Evolutionary conservation across 2,329 filamentous ascomycete species (phyloP), one percentile per base, ranked within the genome.

Genomic region (Curvularia verruculosa): DNA sequence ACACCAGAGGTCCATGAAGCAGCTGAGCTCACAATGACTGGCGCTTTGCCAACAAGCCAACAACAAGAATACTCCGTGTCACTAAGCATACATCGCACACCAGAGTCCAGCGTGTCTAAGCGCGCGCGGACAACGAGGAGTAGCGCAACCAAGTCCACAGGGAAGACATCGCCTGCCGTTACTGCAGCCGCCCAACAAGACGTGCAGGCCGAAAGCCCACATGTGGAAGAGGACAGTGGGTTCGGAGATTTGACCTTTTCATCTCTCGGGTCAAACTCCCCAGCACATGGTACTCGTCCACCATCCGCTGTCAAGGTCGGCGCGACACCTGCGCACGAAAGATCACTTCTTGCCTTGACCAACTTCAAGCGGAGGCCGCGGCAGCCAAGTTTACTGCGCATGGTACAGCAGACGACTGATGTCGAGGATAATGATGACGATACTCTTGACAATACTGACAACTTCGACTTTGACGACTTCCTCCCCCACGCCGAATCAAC

Each of bases 401-500:
- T 81, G 78, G 78, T 82, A 6, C 77, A 79, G 56, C 78, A 80
- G 58, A 75, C 68, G 23, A 77, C 73, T 39, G 72, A 77, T 52
- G 75, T 79, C 10, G 79, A 84, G 21, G 81, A 84, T 29, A 75
- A 78, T 18, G 34, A 77, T 73, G 3, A 78, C 73, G 49, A 76
- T 75, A 53, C 81, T 75, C 61, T 84, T 75, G 65, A 84, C 74
- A 47, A 80, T 71, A 67, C 68, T 15, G 68, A 63, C 45, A 67
- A 72, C 21, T 64, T 73, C n/a, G 70, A 73, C 47, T 66, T 73
- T 18, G 71, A 74, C 45, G 70, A 73, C 63, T 88, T 85, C 68
- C 82, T 79, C 49, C 88, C 83, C 0, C 87, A 90, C 54, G 87
- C 86, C 26, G 87, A 89, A 75, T 88, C 87, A 15, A 91, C 89